Conservation (phyloP, 2,329 filamentous ascomycete genomes). For the Fonsecaea pedrosoi region DNA sequence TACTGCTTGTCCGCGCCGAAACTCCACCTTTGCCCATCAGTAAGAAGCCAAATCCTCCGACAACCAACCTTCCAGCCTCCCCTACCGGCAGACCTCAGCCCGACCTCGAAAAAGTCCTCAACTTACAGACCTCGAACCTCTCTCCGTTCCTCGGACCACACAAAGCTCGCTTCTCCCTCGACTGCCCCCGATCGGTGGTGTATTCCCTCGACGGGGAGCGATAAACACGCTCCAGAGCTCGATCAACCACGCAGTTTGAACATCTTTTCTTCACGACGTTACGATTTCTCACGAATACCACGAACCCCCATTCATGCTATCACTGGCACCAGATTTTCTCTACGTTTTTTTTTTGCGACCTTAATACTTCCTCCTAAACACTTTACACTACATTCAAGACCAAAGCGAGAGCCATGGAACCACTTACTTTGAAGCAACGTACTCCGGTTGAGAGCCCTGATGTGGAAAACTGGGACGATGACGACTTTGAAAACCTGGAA, state of each 20-base stretch:
- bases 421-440: slow-evolving; percentile 45
- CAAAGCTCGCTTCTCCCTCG: slow-evolving; percentile 17
- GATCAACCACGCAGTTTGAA: slow-evolving; percentile 17
- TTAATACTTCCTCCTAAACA: slow-evolving; percentile 11
- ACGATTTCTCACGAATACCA: slow-evolving; percentile 29
- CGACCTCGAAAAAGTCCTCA: slow-evolving; percentile 30
- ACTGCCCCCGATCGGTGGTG: slow-evolving; percentile 30
- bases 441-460: slow-evolving; percentile 45
- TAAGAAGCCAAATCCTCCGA: slow-evolving; percentile 25
- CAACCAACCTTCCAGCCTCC: slow-evolving; percentile 31
- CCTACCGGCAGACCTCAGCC: slow-evolving; percentile 21
- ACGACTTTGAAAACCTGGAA: slow-evolving; percentile 56
- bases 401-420: slow-evolving; percentile 47
- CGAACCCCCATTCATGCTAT: slow-evolving; percentile 21
- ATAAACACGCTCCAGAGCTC: slow-evolving; percentile 22
- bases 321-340: slow-evolving; percentile 16
- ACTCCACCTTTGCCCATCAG: slow-evolving; percentile 25
- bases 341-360: slow-evolving; percentile 14
- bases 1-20: slow-evolving; percentile 15
- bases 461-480: slow-evolving; percentile 59
- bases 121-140: slow-evolving; percentile 14
- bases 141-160: slow-evolving; percentile 24
- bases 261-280: slow-evolving; percentile 29
- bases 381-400: slow-evolving; percentile 4
- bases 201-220: slow-evolving; percentile 30